Conservation (phyloP, 1,139 yeast genomes). For the Suhomyces bribrorum region DNA sequence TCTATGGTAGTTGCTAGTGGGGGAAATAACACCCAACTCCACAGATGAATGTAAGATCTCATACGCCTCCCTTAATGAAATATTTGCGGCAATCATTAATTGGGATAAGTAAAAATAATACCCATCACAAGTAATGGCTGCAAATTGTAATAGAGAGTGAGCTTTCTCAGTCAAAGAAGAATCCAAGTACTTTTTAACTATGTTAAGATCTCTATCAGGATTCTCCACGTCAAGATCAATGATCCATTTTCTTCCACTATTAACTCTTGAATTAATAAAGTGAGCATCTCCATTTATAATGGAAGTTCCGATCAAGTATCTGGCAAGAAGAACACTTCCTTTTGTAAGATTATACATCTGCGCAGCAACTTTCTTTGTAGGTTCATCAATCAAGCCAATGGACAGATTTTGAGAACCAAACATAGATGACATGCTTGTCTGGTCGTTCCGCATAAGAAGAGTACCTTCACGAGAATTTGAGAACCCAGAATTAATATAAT, state of each 20-base stretch:
- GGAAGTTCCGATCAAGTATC: conserved; percentile 12
- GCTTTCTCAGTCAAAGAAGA: conserved; percentile 21
- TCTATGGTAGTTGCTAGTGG: conserved; percentile 48
- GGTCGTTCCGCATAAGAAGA: conserved; percentile 2
- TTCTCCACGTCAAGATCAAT: conserved; percentile 8
- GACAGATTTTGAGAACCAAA: conserved; percentile 4
- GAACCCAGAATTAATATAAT: conserved; percentile 15
- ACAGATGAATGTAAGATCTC: conserved; percentile 37
- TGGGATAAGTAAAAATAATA: conserved; percentile 47
- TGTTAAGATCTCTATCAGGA: conserved; percentile 12
- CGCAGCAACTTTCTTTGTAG: conserved; percentile 5
- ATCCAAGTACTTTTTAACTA: conserved; percentile 16
- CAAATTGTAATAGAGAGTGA: conserved; percentile 35
- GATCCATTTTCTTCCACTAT: conserved; percentile 15
- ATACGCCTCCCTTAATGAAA: conserved; percentile 27
- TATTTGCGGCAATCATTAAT: conserved; percentile 40
- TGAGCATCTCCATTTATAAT: conserved; percentile 13
- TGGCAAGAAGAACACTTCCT: conserved; percentile 21
- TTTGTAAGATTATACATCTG: conserved; percentile 11
- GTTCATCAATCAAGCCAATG: conserved; percentile 3
- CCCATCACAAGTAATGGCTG: conserved; percentile 46
- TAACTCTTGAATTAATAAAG: conserved; percentile 12
- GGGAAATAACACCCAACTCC: conserved; percentile 35
- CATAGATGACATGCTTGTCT: conserved; percentile 12
- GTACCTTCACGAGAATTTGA: conserved; percentile 4